Evolutionary conservation across 345 rosid genomes (phyloP).

Genomic region (Eucalyptus pumila): DNA sequence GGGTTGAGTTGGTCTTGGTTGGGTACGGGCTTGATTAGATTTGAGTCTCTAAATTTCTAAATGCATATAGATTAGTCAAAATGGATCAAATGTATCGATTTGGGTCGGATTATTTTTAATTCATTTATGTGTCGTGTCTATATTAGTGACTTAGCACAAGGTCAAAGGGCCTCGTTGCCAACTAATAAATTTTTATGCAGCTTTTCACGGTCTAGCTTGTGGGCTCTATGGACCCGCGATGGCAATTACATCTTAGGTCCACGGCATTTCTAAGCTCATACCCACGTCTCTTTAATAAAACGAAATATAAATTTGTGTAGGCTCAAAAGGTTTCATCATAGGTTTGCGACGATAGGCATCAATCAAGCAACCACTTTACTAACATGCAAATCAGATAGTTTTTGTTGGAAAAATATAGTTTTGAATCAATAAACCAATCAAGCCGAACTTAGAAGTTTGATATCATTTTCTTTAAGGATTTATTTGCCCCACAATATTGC

Average conservation of each 20-base stretch:
- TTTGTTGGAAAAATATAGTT: too few relatives aligned
- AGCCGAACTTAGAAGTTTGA: fast-evolving
- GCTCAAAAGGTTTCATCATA: background rate
- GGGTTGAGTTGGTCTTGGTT: fast-evolving
- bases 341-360: background rate
- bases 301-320: background rate
- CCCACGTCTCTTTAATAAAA: background rate
- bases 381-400: too few relatives aligned
- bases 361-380: background rate
- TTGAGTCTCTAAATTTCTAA: too few relatives aligned
- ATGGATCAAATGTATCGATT: too few relatives aligned
- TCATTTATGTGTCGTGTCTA: fast-evolving
- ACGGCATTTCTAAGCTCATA: background rate
- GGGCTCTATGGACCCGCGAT: background rate
- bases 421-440: too few relatives aligned
- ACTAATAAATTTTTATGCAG: background rate
- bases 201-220: background rate
- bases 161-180: background rate
- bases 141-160: background rate
- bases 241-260: background rate
- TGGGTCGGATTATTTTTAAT: too few relatives aligned
- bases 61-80: too few relatives aligned
- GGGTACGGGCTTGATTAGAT: too few relatives aligned
- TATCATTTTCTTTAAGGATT: fast-evolving
- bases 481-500: too few relatives aligned